Evolutionary conservation across 345 rosid genomes (phyloP).

Genomic region (Luvunga scandens): DNA sequence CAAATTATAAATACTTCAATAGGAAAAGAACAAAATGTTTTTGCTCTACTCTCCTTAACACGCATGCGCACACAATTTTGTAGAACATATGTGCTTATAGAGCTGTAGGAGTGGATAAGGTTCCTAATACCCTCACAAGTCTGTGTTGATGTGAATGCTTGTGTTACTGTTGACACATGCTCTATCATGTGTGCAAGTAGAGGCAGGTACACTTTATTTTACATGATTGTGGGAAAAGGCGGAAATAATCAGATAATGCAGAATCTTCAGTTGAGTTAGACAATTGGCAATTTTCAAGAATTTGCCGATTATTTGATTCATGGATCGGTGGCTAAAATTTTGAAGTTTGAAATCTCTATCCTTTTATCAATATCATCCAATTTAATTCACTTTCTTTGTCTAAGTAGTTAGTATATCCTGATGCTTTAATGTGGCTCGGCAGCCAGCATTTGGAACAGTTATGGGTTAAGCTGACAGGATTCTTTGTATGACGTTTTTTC

Average conservation of each 20-base stretch:
- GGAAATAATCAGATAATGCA: background rate
- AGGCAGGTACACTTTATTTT: background rate
- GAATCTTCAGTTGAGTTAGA: background rate
- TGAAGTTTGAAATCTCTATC: background rate
- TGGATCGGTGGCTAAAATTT: background rate
- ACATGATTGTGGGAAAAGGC: background rate
- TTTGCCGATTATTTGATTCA: background rate
- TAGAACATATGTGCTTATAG: background rate
- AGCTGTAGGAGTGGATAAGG: background rate
- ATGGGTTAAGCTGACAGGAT: background rate
- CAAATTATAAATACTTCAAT: background rate
- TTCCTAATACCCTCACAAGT: background rate
- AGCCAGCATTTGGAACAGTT: background rate
- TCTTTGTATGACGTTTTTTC: background rate
- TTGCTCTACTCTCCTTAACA: background rate
- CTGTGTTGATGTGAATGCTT: background rate
- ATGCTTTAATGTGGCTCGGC: conserved; percentile 2
- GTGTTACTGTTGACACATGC: background rate
- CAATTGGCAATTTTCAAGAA: background rate
- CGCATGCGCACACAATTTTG: background rate
- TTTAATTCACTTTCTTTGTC: background rate
- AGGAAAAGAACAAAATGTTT: too few relatives aligned
- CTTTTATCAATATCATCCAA: background rate
- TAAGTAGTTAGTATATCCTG: background rate
- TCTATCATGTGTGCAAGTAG: background rate